These are phyloP conservation scores for Solanum tarapatanum DNA, from an alignment of 257 asterid species.

Conservation along the genomic window DNA sequence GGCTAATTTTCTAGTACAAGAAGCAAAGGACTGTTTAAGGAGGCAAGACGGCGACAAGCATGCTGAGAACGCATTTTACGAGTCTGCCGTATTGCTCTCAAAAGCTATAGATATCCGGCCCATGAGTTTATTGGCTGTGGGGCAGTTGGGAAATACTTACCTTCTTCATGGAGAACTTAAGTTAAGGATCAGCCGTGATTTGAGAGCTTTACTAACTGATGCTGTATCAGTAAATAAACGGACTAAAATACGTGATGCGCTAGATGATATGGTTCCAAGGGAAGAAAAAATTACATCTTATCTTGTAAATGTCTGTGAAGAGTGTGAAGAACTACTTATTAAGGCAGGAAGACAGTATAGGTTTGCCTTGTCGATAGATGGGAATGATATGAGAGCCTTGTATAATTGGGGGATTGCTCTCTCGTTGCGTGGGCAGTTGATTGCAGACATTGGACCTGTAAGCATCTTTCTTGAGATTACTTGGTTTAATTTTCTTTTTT, in stretches of 20 bases:
- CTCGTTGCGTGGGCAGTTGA: constrained; percentile 75
- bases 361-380: constrained; percentile 75
- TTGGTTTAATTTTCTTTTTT: background rate
- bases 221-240: constrained; percentile 16
- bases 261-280: constrained; percentile 21
- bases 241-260: constrained; percentile 10
- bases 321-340: constrained; percentile 76
- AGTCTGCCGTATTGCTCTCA: constrained; percentile 51
- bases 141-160: constrained; percentile 77
- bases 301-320: constrained; percentile 66
- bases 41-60: constrained; percentile 22
- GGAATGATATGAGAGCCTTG: constrained; percentile 74
- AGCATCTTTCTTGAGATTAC: constrained; percentile 10
- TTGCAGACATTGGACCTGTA: constrained; percentile 92
- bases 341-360: constrained; percentile 79
- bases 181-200: constrained; percentile 48
- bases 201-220: constrained; percentile 51
- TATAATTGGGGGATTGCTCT: constrained; percentile 96
- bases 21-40: constrained; percentile 47
- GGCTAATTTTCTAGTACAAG: constrained; percentile 54
- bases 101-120: constrained; percentile 74
- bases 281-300: constrained; percentile 34
- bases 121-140: constrained; percentile 83
- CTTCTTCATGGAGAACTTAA: constrained; percentile 89
- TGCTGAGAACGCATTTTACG: constrained; percentile 45